Evolutionary conservation across 805 yeast species (phyloP).

Genomic region (Millerozyma miso): DNA sequence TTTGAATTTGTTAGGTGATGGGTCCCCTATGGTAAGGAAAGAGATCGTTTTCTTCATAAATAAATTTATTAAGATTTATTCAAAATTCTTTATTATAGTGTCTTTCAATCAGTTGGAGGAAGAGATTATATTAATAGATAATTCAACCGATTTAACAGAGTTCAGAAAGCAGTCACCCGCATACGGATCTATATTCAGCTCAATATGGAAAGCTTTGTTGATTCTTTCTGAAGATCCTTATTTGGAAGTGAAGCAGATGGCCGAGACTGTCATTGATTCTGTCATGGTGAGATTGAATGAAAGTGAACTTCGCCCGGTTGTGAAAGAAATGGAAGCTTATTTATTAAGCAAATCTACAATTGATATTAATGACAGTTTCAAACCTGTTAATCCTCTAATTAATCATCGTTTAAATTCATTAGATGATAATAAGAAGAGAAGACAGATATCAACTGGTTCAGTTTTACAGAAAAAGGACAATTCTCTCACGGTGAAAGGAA

Average conservation of each 20-base stretch:
- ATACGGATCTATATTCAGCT: conserved; percentile 79
- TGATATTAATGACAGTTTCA: conserved; percentile 36
- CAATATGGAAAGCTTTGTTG: conserved; percentile 82
- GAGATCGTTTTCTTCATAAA: conserved; percentile 79
- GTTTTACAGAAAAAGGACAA: conserved; percentile 19
- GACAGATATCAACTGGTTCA: conserved; percentile 17
- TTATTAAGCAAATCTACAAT: conserved; percentile 47
- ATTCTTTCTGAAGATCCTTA: conserved; percentile 86
- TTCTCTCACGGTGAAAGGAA: conserved; percentile 25
- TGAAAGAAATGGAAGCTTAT: conserved; percentile 61
- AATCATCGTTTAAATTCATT: conserved; percentile 22
- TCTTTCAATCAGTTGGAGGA: conserved; percentile 83
- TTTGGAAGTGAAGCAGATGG: conserved; percentile 66
- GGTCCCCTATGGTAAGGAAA: conserved; percentile 82
- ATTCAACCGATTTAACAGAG: conserved; percentile 57
- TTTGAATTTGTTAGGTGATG: conserved; percentile 72
- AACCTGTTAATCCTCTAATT: conserved; percentile 37
- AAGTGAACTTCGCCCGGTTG: conserved; percentile 62
- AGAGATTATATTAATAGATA: conserved; percentile 64
- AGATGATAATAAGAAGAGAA: conserved; percentile 4
- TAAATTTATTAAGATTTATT: conserved; percentile 63
- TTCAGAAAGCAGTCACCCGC: conserved; percentile 70
- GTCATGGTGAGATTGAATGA: conserved; percentile 61
- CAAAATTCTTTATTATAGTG: conserved; percentile 74
- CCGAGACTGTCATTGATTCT: conserved; percentile 71